Base-by-base conservation (phyloP, 768 basidiomycete genomes). In the Termitomyces sp. region DNA sequence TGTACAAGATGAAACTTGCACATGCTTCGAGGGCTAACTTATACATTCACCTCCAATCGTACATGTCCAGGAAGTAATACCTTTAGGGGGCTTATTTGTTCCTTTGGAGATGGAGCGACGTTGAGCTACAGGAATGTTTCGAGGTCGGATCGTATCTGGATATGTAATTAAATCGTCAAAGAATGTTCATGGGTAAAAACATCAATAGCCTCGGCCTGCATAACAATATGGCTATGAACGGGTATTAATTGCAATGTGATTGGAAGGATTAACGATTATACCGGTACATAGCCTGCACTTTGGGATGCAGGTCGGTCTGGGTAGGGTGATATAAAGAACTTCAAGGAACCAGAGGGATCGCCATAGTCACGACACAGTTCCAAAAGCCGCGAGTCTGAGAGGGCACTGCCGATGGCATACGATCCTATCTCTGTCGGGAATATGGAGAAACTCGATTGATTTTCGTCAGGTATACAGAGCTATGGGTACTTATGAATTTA, bases 391-490 rank as follows among this genome's bases (percentile, higher is more conserved):
- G 68, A 62, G 62, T 82, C 75, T 52, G 71, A 72, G 51, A 82
- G 66, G 6, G 78, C 72, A 22, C 65, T 69, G 58, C 77, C 76
- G 36, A 79, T 68, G 2, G 75, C 77, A 60, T 71, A 77, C 1
- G 75, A 72, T 13, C 78, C 79, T 37, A 80, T 77, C 69, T 82
- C 79, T 22, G 79, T 78, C 44, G 75, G 78, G 58, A 77, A 80
- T 61, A 82, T 77, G 6, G 72, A 76, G 60, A 74, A 80, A n/a
- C 66, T 65, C 0, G 67, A 59, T 51, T 75, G 74, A 18, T 67
- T 59, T 53, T 78, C 74, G 54, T 78, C 77, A 18, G 78, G 75
- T 39, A 80, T 80, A 61, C 69, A 70, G 36, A 82, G 65, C 80
- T 82, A 58, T 24, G 22, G 27, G 22, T 34, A 41, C 18, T 48